A percentile compares a stretch with the other conserved stretches of the same genome.
phyloP scores from a whole-genome alignment of 1,139 yeast genomes.

The Kazachstania sp. region DNA sequence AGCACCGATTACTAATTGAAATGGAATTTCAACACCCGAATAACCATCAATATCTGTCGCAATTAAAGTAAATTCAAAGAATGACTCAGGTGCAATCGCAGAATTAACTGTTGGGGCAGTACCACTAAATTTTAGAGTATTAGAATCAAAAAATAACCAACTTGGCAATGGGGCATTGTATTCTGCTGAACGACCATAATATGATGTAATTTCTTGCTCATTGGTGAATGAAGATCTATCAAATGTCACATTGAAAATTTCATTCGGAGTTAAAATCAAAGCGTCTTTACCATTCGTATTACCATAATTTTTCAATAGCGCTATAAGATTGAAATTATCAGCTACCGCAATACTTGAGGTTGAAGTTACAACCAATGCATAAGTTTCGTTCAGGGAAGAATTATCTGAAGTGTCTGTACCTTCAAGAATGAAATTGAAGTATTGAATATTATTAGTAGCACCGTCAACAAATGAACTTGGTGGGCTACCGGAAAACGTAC shows the following conservation, averaged over 20 bases:
- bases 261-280: constrained; percentile 63
- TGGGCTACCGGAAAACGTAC: constrained; percentile 69
- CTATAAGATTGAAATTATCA: constrained; percentile 35
- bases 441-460: constrained; percentile 33
- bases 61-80: constrained; percentile 62
- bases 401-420: constrained; percentile 58
- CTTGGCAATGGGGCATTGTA: constrained; percentile 85
- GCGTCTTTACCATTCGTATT: constrained; percentile 67
- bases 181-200: constrained; percentile 64
- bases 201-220: constrained; percentile 44
- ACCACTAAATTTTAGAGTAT: constrained; percentile 65
- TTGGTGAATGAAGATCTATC: constrained; percentile 45
- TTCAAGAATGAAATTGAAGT: constrained; percentile 38
- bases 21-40: constrained; percentile 62
- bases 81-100: constrained; percentile 74
- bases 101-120: constrained; percentile 83
- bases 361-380: constrained; percentile 52
- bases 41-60: constrained; percentile 75
- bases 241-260: constrained; percentile 55
- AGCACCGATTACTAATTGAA: constrained; percentile 76
- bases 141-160: constrained; percentile 69
- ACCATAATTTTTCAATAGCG: constrained; percentile 50
- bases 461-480: constrained; percentile 34
- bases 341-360: constrained; percentile 42
- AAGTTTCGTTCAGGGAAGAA: constrained; percentile 36